phyloP scores from a whole-genome alignment of 306 rosid species.

The Cucumis melo region DNA sequence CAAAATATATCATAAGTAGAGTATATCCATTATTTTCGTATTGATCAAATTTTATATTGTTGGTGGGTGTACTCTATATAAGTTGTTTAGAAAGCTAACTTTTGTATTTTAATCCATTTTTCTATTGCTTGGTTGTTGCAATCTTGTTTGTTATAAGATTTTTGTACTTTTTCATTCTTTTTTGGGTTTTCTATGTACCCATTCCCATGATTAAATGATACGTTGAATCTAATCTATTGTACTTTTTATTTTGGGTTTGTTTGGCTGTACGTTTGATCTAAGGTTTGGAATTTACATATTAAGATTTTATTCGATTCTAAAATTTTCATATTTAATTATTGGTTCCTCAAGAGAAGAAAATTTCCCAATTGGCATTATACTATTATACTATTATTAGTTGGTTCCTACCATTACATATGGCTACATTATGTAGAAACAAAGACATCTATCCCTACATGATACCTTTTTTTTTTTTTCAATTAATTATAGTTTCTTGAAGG shows the following conservation, averaged over 20 bases:
- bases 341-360: too few species aligned
- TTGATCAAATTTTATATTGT: background rate
- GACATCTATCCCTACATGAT: background rate
- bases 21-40: too few species aligned
- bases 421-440: background rate
- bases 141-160: background rate
- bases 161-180: background rate
- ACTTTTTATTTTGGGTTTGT: background rate
- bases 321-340: too few species aligned
- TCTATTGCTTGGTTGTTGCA: background rate
- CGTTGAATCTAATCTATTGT: background rate
- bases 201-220: background rate
- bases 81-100: background rate
- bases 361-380: background rate
- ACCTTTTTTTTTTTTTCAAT: background rate
- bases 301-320: background rate
- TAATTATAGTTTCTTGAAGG: too few species aligned
- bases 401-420: background rate
- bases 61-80: background rate
- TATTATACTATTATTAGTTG: background rate
- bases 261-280: background rate
- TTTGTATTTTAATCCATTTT: background rate
- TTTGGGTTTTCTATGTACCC: background rate
- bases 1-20: background rate
- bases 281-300: background rate